Base-by-base conservation (phyloP, 495 filamentous ascomycete species). In the Aspergillus carlsbadensis region DNA sequence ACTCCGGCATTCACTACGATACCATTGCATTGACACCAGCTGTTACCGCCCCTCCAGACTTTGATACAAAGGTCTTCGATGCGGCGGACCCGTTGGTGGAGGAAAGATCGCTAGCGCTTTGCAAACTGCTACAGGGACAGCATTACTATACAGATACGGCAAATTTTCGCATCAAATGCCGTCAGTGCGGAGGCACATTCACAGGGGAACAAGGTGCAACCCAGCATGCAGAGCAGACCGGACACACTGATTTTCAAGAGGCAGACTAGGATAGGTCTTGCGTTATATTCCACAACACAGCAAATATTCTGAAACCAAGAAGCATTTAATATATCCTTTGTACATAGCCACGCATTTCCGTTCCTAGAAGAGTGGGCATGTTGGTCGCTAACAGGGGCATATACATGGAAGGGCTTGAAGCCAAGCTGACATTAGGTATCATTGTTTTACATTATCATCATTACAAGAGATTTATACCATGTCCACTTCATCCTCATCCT, bases 1-100 rank as follows among this genome's bases (percentile, higher is more conserved):
- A 97, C 70, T 92, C 89, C 0, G 92, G 91, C 0, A 93, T 98
- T 50, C 94, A 98, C 65, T 98, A 98, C 68, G 94, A 98, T 69
- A 84, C 88, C n/a, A 84, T 97, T 47, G 89, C 88, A 0, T 79
- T 95, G 61, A 83, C 81, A 10, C 86, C 87, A 1, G 82, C 80
- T 13, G 81, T 84, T 56, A 79, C 82, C 20, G 81, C 81, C 7
- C 76, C 84, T 10, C 78, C 90, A 5, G 84, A 91, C 18, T 81
- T 85, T 49, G 94, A 98, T 61, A 81, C 84, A 21, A 89, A 89
- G 43, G 80, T 90, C 7, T 98, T 96, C 75, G 78, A 87, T 29
- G 77, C 83, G 0, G 74, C 75, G 10, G 87, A 96, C 65, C 78
- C 88, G 2, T 75, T 83, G 22, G 80, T 95, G 2, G 65, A 96